Base-by-base conservation (phyloP, 2,329 filamentous ascomycete genomes). In the Arthrinium puccinioides region DNA sequence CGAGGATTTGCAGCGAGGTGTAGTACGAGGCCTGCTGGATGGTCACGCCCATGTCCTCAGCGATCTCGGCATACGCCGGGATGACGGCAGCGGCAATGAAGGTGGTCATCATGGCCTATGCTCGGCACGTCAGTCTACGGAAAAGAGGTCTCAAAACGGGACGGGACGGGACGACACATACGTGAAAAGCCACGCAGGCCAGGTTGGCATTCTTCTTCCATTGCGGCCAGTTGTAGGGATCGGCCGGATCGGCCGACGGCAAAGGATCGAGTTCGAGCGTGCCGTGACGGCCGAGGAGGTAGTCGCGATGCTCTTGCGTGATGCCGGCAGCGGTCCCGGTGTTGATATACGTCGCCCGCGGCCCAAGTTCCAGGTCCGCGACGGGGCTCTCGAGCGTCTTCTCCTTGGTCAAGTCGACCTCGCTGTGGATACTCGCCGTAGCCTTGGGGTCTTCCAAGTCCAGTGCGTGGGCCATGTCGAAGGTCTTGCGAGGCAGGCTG, bases 181-280 rank as follows among this genome's bases (percentile, higher is more conserved):
- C 32, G 39, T 78, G 71, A 47, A 75, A 73, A 0, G 72, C 69
- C 13, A 79, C 71, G 9, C 77, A 62, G 9, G 65, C 39, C 1
- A 79, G 55, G 40, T 77, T 75, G 37, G 59, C 39, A 1, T 61
- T 51, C 66, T 76, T 77, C 69, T 74, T 72, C 63, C 68, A 70
- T 19, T 47, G 50, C 3, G 70, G 62, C 70, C 70, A 76, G 42
- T 77, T 76, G 50, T 72, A 74, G 1, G 72, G 73, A 48, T 76
- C 72, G 3, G 65, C 67, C 38, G 66, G 63, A 24, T 62, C 62
- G 46, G 63, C 62, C 21, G 61, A 61, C 2, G 73, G 73, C 11
- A 76, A 51, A 2, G 73, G 73, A 32, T 74, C 68, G 4, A 76
- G 62, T 15, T 74, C 63, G 18, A 74, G 48, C 1, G 69, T 75